Base-by-base conservation (phyloP, 306 rosid species). In the Vachellia pachyceras region DNA sequence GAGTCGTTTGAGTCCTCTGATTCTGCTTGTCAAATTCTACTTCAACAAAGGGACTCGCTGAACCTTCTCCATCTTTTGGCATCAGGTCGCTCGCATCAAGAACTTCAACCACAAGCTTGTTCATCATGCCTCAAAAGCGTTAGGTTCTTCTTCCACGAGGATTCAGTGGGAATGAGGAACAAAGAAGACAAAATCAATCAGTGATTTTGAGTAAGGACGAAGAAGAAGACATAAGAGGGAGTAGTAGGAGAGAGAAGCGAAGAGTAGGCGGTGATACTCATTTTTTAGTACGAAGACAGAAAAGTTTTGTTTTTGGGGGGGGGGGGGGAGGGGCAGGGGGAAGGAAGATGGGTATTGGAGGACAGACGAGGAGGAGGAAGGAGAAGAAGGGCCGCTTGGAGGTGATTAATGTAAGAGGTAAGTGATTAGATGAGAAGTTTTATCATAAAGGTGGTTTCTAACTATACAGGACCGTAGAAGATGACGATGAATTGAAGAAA, bases 41-140 rank as follows among this genome's bases (percentile, higher is more conserved):
- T 41, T 93, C 93, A 0, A 90, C 99, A 61, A 83, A 95, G 37
- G 99, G 96, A 77, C 88, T 93, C 0, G 98, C 86, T 18, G 90
- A 89, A 18, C 92, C 97, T n/a, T 89, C 87, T 64, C 89, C 94
- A 73, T 95, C 97, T 82, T 91, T 93, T 46, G 97, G 92, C 91
- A 87, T 89, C 7, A 95, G 92, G 87, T 88, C 92, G 33, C 87
- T 78, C 0, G 99, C 99, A 46, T 88, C 90, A 22, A 89, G 87
- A 54, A 93, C 90, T 80, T 93, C 97, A 7, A 93, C 93, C 25
- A 93, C 88, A 22, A 95, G 91, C 60, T 81, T 95, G 79, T 80
- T 64, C 97, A 90, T 93, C 75, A 44, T 79, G 84, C 40, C 70
- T 9, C 10, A 17, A 5, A 40, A 64, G 1, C 10, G 12, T 6